A percentile compares a stretch with the other conserved stretches of the same genome.
These are phyloP conservation scores for Aquilaria malaccensis DNA, from an alignment of 345 rosid genomes.

Conservation along the genomic window DNA sequence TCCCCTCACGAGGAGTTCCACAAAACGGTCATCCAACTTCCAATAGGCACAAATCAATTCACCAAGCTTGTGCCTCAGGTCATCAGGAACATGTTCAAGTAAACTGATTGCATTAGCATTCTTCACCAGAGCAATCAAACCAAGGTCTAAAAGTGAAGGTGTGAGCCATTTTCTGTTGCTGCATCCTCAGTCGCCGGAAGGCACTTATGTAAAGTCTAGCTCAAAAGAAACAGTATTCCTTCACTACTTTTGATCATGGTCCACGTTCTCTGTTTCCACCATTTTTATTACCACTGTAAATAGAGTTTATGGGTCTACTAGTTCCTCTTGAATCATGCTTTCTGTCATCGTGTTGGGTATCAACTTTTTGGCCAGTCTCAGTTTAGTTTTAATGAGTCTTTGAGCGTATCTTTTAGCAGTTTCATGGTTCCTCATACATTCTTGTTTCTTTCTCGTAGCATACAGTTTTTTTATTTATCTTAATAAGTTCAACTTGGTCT, in stretches of 20 bases:
- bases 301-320: conserved; percentile 12
- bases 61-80: conserved; percentile 27
- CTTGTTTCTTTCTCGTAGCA: conserved; percentile 1
- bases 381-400: conserved; percentile 7
- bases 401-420: conserved; percentile 9
- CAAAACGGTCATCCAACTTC: conserved; percentile 21
- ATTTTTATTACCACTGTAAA: conserved; percentile 24
- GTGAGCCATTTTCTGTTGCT: not conserved
- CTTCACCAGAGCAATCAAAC: conserved; percentile 27
- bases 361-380: not conserved
- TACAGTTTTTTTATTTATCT: not conserved
- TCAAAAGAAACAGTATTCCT: not conserved
- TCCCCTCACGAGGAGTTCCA: conserved; percentile 32
- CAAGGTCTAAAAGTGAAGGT: conserved; percentile 30
- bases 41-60: conserved; percentile 18
- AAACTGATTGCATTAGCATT: conserved; percentile 30
- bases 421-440: conserved; percentile 2
- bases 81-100: conserved; percentile 32
- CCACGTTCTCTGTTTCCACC: conserved; percentile 20
- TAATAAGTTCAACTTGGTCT: not conserved
- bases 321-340: not conserved
- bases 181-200: not conserved
- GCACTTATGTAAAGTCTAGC: conserved; percentile 18
- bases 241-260: not conserved
- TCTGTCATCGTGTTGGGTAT: not conserved